Evolutionary conservation across 805 yeast species (phyloP).

Genomic region (Candida ascalaphidarum): DNA sequence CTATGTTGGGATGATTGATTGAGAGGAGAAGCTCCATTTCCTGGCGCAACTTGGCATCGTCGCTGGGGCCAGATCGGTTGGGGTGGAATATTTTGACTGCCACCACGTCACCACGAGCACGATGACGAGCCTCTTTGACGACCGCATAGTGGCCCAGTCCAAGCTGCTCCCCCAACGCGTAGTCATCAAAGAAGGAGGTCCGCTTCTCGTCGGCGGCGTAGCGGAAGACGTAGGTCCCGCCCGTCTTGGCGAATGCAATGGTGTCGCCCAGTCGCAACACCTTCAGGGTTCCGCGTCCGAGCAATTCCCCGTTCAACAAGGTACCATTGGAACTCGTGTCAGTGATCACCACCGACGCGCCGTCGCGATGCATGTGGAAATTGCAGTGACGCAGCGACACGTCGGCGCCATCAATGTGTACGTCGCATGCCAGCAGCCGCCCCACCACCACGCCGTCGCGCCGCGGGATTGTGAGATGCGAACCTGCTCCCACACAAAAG

Average conservation of each 20-base stretch:
- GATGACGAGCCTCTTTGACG: constrained; percentile 61
- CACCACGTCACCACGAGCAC: constrained; percentile 48
- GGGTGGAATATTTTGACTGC: constrained; percentile 74
- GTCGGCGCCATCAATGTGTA: constrained; percentile 45
- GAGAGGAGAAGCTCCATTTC: constrained; percentile 60
- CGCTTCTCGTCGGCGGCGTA: constrained; percentile 23
- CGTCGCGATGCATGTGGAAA: constrained; percentile 32
- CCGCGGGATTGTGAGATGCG: constrained; percentile 14
- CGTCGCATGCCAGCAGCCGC: constrained; percentile 53
- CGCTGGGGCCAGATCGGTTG: constrained; percentile 18
- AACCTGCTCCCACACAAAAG: too few relatives aligned
- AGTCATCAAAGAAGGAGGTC: constrained; percentile 47
- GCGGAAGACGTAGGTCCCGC: constrained; percentile 42
- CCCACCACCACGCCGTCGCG: constrained; percentile 33
- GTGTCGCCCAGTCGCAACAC: constrained; percentile 58
- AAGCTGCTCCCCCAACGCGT: constrained; percentile 47
- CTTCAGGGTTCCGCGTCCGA: constrained; percentile 40
- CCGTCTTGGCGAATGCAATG: constrained; percentile 45
- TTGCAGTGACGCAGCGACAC: constrained; percentile 62
- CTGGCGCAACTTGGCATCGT: constrained; percentile 40
- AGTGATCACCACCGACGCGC: constrained; percentile 38
- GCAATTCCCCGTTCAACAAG: constrained; percentile 47
- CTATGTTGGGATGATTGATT: constrained; percentile 64
- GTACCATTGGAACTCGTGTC: constrained; percentile 64
- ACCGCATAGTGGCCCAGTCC: constrained; percentile 79